Evolutionary conservation across 2,329 filamentous ascomycete genomes (phyloP).

Genomic region (Xylaria multiplex): DNA sequence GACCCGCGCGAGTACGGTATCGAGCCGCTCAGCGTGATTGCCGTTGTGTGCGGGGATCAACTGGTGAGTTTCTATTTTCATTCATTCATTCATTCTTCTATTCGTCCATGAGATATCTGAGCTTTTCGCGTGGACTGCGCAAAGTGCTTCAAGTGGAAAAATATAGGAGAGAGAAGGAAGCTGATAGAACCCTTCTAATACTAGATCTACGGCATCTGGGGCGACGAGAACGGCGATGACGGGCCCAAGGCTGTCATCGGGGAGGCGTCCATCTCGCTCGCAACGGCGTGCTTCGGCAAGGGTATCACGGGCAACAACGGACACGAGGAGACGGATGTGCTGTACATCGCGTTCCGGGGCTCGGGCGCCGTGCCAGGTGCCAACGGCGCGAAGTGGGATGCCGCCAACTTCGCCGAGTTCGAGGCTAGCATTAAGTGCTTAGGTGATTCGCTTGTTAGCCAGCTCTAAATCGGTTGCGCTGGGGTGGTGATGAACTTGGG

Average conservation of each 20-base stretch:
- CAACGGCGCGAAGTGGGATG: conserved; percentile 64
- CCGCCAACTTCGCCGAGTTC: conserved; percentile 60
- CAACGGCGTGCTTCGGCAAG: conserved; percentile 65
- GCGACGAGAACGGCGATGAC: conserved; percentile 68
- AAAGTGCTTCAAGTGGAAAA: too few relatives aligned
- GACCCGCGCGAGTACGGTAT: conserved; percentile 53
- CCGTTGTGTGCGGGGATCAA: conserved; percentile 60
- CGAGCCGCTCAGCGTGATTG: conserved; percentile 60
- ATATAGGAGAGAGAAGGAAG: background rate
- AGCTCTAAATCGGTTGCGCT: conserved; percentile 6
- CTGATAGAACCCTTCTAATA: background rate
- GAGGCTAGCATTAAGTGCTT: conserved; percentile 61
- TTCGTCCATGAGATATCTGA: background rate
- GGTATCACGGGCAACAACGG: conserved; percentile 65
- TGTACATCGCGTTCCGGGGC: conserved; percentile 71
- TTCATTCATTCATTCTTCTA: background rate
- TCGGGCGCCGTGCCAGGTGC: conserved; percentile 65
- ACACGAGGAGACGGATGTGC: conserved; percentile 65
- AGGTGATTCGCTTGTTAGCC: conserved; percentile 61
- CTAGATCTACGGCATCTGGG: conserved; percentile 68
- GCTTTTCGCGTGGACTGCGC: too few relatives aligned
- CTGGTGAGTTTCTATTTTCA: conserved; percentile 48
- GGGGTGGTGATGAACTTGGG: too few relatives aligned
- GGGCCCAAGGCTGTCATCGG: conserved; percentile 60
- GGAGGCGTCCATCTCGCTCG: conserved; percentile 67